Percentiles rank a stretch among this genome's conserved stretches.
Conservation (phyloP, 1,284 basidiomycete species). For the Ganoderma lucidum region DNA sequence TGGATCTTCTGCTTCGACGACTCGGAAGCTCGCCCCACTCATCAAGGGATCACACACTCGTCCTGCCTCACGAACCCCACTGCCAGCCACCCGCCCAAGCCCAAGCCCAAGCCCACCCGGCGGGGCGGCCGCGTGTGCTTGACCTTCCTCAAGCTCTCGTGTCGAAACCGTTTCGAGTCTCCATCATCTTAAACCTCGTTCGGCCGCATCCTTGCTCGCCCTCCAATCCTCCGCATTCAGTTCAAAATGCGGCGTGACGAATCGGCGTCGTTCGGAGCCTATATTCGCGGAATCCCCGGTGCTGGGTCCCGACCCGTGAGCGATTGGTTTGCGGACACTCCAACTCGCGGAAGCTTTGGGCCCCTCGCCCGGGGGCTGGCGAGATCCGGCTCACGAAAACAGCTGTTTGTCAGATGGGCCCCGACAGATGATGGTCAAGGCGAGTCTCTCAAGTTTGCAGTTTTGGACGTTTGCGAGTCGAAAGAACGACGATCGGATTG, state of each 20-base stretch:
- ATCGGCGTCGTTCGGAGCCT: not conserved
- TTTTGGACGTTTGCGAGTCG: not conserved
- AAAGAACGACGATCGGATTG: slow-evolving; percentile 8
- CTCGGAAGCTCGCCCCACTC: not conserved
- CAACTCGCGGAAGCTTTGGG: not conserved
- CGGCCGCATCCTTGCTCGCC: not conserved
- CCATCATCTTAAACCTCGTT: not conserved
- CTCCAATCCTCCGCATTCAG: not conserved
- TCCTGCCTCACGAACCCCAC: slow-evolving; percentile 7
- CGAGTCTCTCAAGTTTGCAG: not conserved
- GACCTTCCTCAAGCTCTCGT: slow-evolving; percentile 9
- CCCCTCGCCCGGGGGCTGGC: not conserved
- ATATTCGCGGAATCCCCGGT: not conserved
- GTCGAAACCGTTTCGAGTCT: not conserved
- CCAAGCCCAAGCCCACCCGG: not conserved
- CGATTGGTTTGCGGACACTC: not conserved
- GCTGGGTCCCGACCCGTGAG: not conserved
- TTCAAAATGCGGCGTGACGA: not conserved
- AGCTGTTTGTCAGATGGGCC: not conserved
- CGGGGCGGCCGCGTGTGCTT: slow-evolving; percentile 2
- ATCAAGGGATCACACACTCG: not conserved
- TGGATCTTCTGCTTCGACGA: slow-evolving; percentile 8
- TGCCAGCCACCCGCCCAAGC: not conserved
- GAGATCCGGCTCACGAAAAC: not conserved
- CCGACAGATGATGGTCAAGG: not conserved